phyloP scores from a whole-genome alignment of 768 basidiomycete genomes.

The Gloeopeniophorella convolvens region DNA sequence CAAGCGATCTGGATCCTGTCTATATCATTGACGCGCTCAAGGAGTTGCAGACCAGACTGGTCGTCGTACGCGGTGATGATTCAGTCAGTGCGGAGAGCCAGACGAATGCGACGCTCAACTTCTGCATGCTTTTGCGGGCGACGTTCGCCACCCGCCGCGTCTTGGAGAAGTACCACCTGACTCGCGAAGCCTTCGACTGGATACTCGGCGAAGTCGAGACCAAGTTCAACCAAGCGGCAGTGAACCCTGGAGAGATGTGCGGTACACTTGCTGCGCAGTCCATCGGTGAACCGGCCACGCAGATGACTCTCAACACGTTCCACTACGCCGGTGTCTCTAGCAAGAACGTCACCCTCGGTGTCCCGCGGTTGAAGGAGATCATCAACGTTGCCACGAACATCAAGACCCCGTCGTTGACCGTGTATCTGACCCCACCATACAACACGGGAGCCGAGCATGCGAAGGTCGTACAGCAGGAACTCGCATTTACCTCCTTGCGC shows the following conservation, averaged over 20 bases:
- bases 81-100: slow-evolving; percentile 70
- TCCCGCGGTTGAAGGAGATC: slow-evolving; percentile 97
- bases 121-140: slow-evolving; percentile 89
- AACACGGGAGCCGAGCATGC: slow-evolving; percentile 56
- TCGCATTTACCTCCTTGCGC: slow-evolving; percentile 88
- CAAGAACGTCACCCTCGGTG: slow-evolving; percentile 99
- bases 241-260: slow-evolving; percentile 97
- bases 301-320: slow-evolving; percentile 99
- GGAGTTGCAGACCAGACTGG: slow-evolving; percentile 65
- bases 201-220: slow-evolving; percentile 90
- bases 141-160: slow-evolving; percentile 85
- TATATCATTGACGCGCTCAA: slow-evolving; percentile 80
- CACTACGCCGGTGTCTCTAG: slow-evolving; percentile 99
- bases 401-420: slow-evolving; percentile 95
- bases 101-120: slow-evolving; percentile 82
- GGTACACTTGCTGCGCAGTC: slow-evolving; percentile 97
- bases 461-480: slow-evolving; percentile 87
- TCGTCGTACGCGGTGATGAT: slow-evolving; percentile 88
- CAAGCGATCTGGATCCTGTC: slow-evolving; percentile 83
- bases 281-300: slow-evolving; percentile 98
- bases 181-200: slow-evolving; percentile 95
- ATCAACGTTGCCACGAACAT: slow-evolving; percentile 99
- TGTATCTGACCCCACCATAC: slow-evolving; percentile 75
- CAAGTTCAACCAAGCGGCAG: slow-evolving; percentile 90
- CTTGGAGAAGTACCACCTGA: slow-evolving; percentile 82